Conservation (phyloP, 2,329 filamentous ascomycete genomes). For the Knufia petricola region DNA sequence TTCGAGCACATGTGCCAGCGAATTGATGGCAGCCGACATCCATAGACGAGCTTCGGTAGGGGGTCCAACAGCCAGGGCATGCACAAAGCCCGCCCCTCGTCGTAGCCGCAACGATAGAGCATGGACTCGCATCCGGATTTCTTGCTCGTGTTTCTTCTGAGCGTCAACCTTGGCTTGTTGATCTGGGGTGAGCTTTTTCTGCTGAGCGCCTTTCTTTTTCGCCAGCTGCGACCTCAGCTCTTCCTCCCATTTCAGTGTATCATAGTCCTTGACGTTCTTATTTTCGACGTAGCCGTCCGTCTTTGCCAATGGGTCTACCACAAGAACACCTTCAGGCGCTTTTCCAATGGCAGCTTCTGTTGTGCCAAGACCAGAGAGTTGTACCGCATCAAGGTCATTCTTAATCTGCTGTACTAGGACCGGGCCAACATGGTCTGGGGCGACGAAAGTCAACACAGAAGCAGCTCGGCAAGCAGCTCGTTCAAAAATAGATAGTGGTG, state of each 20-base stretch:
- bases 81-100: constrained; percentile 78
- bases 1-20: constrained; percentile 63
- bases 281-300: constrained; percentile 65
- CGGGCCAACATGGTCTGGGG: constrained; percentile 70
- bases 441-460: constrained; percentile 86
- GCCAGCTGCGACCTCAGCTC: constrained; percentile 79
- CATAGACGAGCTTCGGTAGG: constrained; percentile 82
- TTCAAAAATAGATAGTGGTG: constrained; percentile 40
- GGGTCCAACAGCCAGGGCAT: constrained; percentile 70
- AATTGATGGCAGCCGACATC: constrained; percentile 72
- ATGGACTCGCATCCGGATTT: constrained; percentile 64
- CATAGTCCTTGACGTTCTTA: constrained; percentile 91
- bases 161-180: constrained; percentile 84
- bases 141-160: constrained; percentile 77
- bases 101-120: constrained; percentile 60
- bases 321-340: constrained; percentile 77
- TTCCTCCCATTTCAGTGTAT: constrained; percentile 94
- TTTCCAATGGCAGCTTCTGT: constrained; percentile 88
- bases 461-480: constrained; percentile 72
- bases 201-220: constrained; percentile 75
- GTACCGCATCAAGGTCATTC: constrained; percentile 60
- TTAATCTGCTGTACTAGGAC: constrained; percentile 65
- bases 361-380: constrained; percentile 65
- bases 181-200: constrained; percentile 82
- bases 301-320: constrained; percentile 82